These are phyloP conservation scores for Fistulifera pelliculosa DNA, from an alignment of 108 stramenopile genomes.

Conservation along the genomic window DNA sequence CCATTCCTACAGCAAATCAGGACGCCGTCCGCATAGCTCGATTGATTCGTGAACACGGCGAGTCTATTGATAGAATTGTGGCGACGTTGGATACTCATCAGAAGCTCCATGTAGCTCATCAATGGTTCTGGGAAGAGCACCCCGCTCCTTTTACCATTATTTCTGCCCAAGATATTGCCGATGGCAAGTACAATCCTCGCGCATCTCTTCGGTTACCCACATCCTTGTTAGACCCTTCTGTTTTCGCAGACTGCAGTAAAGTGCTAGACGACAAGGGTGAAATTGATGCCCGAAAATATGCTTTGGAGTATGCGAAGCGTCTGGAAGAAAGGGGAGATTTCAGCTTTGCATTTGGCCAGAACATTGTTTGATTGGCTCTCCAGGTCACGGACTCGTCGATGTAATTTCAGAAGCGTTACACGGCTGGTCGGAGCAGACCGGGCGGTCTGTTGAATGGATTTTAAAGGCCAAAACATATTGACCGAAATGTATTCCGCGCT, in stretches of 20 bases:
- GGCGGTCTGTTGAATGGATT: slow-evolving; percentile 59
- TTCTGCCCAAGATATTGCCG: slow-evolving; percentile 37
- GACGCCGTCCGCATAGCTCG: slow-evolving; percentile 76
- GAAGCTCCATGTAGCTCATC: slow-evolving; percentile 90
- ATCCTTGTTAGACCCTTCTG: slow-evolving; percentile 17
- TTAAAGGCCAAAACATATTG: slow-evolving; percentile 77
- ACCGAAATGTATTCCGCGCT: slow-evolving; percentile 92
- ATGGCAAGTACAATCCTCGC: slow-evolving; percentile 57
- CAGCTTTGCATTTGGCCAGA: slow-evolving; percentile 90
- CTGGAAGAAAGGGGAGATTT: slow-evolving; percentile 71
- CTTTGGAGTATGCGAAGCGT: slow-evolving; percentile 47
- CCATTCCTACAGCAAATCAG: slow-evolving; percentile 69
- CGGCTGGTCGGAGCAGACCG: slow-evolving; percentile 52
- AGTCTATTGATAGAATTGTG: slow-evolving; percentile 60
- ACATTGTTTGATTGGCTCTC: slow-evolving; percentile 85
- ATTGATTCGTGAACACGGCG: slow-evolving; percentile 38
- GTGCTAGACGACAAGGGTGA: slow-evolving; percentile 8
- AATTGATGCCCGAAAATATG: slow-evolving; percentile 38
- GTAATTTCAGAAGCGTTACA: slow-evolving; percentile 44
- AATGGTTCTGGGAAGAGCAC: slow-evolving; percentile 69
- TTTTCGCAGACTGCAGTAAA: slow-evolving; percentile 17
- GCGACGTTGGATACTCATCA: slow-evolving; percentile 91
- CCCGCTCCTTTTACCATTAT: slow-evolving; percentile 88
- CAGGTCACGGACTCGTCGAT: slow-evolving; percentile 60
- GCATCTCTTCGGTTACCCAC: slow-evolving; percentile 21